Percentiles rank a stretch among this genome's conserved stretches.
phyloP scores from a whole-genome alignment of 164 flowering plant genomes.

The Tinospora cordifolia region DNA sequence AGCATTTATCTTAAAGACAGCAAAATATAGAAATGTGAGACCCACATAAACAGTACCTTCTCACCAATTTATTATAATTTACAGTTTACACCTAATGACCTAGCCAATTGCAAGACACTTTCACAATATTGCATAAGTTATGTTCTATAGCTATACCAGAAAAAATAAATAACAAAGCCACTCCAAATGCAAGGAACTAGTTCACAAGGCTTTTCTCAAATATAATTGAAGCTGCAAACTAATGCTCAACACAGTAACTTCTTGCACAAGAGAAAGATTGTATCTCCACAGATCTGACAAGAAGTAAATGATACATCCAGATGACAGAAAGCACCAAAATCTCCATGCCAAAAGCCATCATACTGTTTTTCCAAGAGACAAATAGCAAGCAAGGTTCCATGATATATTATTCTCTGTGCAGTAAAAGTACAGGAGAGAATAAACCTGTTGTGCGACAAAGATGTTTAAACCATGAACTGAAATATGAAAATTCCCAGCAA shows the following conservation, averaged over 20 bases:
- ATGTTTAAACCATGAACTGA: slow-evolving; percentile 95
- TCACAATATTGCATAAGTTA: too few species aligned
- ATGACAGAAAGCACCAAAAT: neutral
- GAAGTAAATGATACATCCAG: neutral
- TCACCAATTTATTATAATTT: too few species aligned
- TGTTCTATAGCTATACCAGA: too few species aligned
- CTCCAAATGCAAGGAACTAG: neutral
- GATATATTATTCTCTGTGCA: neutral
- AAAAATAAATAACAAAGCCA: neutral
- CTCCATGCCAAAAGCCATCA: neutral
- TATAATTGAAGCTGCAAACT: neutral
- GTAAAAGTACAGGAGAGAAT: slow-evolving; percentile 8
- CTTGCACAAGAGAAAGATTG: neutral
- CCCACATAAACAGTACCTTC: too few species aligned
- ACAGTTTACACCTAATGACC: too few species aligned
- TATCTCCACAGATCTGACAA: neutral
- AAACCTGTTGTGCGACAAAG: slow-evolving; percentile 94
- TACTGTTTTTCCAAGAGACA: neutral
- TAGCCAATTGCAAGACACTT: too few species aligned
- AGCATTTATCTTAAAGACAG: too few species aligned
- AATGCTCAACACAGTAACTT: neutral
- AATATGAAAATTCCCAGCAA: slow-evolving; percentile 98
- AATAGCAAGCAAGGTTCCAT: neutral
- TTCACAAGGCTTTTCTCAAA: neutral
- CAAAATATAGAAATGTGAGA: too few species aligned